Base-by-base conservation (phyloP, 345 rosid species). In the Mercurialis annua region DNA sequence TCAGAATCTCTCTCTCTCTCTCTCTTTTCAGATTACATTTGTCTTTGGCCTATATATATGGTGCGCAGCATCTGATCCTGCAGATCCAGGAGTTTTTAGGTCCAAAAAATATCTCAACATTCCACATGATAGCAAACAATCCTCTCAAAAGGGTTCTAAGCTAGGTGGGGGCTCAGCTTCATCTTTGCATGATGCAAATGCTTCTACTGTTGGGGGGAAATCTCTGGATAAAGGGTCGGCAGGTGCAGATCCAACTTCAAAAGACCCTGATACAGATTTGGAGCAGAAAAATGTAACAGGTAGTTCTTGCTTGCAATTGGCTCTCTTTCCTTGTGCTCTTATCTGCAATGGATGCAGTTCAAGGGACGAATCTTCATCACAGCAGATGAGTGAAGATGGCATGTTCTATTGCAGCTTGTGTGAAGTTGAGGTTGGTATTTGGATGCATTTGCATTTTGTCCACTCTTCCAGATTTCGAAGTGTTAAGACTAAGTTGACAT, bases 331-430 rank as follows among this genome's bases (percentile, higher is more conserved):
- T 71, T 94, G 95, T 77, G 86, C 88, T 70, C 76, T 78, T 59
- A 49, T 86, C 50, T 85, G 92, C 83, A 77, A 81, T 55, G 77
- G 81, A 72, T 86, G 77, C 73, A 56, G 76, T 73, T 77, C 86
- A 21, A 72, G 77, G 10, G 83, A 83, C 36, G 85, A 89, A 73
- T 81, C 89, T 76, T 81, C 90, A 36, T 89, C 87, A 73, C 94
- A 77, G 57, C 86, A 85, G 49, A 78, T 68, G 71, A 91, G 92
- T 21, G 98, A 94, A 80, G 99, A 94, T 73, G 99, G 97, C 72
- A 87, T 91, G 99, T 94, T 87, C 81, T 94, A 84, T 73, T 94
- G 98, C 79, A 91, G 96, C 74, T 85, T 94, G 73, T 94, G 99
- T 76, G 97, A 91, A 83, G 96, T 89, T 46, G 98, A 94, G 99